phyloP scores from a whole-genome alignment of 2,329 filamentous ascomycete species.

The Zymoseptoria tritici region DNA sequence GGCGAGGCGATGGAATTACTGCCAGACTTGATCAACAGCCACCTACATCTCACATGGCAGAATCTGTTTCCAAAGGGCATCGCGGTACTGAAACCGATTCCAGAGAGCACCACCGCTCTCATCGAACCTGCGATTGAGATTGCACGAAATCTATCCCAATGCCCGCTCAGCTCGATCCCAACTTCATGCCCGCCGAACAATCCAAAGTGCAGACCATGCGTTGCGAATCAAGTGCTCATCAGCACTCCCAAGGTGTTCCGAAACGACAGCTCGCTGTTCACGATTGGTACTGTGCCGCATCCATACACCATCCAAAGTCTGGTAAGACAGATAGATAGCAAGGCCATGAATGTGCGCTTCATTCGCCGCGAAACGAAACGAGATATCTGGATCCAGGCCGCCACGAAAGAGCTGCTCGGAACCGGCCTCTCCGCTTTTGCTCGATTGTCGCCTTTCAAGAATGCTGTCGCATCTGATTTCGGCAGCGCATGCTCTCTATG shows the following conservation, averaged over 20 bases:
- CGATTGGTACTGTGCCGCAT: conserved; percentile 81
- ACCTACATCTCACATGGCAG: conserved; percentile 81
- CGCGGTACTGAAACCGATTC: conserved; percentile 70
- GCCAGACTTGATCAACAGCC: conserved; percentile 69
- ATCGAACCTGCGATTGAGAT: conserved; percentile 63
- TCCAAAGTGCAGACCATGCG: conserved; percentile 66
- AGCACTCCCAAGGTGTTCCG: conserved; percentile 59
- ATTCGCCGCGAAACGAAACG: conserved; percentile 56
- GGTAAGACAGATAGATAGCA: conserved; percentile 43
- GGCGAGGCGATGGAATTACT: conserved; percentile 56
- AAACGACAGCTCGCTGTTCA: conserved; percentile 67
- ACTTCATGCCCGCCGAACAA: conserved; percentile 77
- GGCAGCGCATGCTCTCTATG: conserved; percentile 63
- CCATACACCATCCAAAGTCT: conserved; percentile 76
- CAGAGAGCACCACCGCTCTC: conserved; percentile 66
- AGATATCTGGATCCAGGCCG: conserved; percentile 67
- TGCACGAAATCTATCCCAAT: conserved; percentile 67
- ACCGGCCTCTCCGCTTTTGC: conserved; percentile 54
- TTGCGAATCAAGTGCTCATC: conserved; percentile 57
- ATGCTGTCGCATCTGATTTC: conserved; percentile 64
- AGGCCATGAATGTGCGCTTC: conserved; percentile 36
- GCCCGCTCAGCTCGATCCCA: conserved; percentile 64
- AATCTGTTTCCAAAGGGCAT: conserved; percentile 70
- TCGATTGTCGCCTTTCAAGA: conserved; percentile 70
- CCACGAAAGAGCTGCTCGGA: conserved; percentile 64